A percentile compares a stretch with the other conserved stretches of the same genome.
These are phyloP conservation scores for Euphorbia schlechtendalii DNA, from an alignment of 441 rosid species.

Conservation along the genomic window DNA sequence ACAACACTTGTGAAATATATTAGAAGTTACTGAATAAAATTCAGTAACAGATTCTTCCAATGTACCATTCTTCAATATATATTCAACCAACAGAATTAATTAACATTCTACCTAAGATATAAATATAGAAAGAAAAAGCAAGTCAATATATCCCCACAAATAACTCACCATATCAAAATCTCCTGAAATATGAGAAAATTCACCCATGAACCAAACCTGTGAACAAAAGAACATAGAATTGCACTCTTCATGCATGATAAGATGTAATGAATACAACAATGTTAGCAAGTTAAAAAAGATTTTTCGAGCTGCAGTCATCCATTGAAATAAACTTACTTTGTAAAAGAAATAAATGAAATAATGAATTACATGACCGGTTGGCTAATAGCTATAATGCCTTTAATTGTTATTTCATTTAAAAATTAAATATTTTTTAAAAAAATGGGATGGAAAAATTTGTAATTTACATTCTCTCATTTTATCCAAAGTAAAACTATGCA, in stretches of 20 bases:
- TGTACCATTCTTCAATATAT: background rate
- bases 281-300: background rate
- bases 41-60: background rate
- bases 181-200: constrained; percentile 71
- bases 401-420: background rate
- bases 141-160: background rate
- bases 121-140: background rate
- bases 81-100: background rate
- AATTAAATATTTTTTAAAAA: no score
- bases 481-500: background rate
- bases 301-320: background rate
- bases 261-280: background rate
- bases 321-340: background rate
- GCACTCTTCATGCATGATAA: no score
- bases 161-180: constrained; percentile 78
- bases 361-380: background rate
- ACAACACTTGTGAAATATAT: no score
- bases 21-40: no score
- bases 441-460: no score
- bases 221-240: background rate
- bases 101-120: no score
- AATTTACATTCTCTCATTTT: no score
- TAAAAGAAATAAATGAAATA: no score
- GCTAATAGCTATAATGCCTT: background rate
- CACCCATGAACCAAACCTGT: constrained; percentile 93